Evolutionary conservation across 257 asterid species (phyloP).

Genomic region (Solanum ossicruentum): DNA sequence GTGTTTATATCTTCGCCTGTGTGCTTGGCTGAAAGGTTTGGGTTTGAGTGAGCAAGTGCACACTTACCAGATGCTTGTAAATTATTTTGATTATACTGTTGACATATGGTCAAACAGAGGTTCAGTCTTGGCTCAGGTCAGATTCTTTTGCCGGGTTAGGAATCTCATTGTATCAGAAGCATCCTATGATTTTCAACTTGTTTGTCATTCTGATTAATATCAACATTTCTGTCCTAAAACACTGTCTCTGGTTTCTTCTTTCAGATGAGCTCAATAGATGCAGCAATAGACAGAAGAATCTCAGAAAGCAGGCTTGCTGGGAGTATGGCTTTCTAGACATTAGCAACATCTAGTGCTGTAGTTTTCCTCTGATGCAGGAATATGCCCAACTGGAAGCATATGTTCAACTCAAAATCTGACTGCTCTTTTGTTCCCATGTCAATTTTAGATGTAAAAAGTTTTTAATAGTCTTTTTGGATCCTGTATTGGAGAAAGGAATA

Average conservation of each 20-base stretch:
- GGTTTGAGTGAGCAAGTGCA: constrained; percentile 36
- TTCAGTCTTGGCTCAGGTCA: constrained; percentile 86
- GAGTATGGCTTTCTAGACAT: constrained; percentile 62
- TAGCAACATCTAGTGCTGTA: not conserved
- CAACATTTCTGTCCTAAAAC: constrained; percentile 5
- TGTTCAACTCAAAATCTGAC: not conserved
- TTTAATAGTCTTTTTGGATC: not conserved
- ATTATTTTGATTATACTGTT: constrained; percentile 26
- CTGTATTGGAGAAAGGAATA: not conserved
- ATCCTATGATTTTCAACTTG: constrained; percentile 6
- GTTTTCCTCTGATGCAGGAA: not conserved
- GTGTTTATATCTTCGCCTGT: not conserved
- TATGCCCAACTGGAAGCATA: not conserved
- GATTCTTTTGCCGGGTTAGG: constrained; percentile 54
- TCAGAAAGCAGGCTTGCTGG: constrained; percentile 96
- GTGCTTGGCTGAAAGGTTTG: constrained; percentile 15
- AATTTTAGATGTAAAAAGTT: not conserved
- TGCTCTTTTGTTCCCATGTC: not conserved
- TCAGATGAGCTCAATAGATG: constrained; percentile 98
- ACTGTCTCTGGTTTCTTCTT: constrained; percentile 24
- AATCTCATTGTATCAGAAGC: constrained; percentile 19
- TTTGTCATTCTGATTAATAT: not conserved
- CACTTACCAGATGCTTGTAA: constrained; percentile 28
- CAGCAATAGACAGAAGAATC: constrained; percentile 92
- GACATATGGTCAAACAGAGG: constrained; percentile 51